A percentile compares a stretch with the other conserved stretches of the same genome.
Conservation (phyloP, 306 rosid species). For the Ammopiptanthus mongolicus region DNA sequence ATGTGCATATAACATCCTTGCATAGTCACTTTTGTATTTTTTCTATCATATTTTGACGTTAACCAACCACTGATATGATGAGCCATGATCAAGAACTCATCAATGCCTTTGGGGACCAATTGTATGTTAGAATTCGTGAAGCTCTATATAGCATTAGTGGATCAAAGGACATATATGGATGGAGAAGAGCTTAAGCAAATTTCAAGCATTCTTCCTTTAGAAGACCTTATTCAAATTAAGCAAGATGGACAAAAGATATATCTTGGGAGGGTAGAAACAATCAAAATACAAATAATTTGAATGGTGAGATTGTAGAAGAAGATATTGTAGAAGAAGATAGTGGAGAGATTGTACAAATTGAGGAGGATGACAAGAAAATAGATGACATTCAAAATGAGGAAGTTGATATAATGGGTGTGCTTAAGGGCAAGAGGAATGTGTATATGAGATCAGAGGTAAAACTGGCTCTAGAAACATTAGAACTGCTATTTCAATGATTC, state of each 20-base stretch:
- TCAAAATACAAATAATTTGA: constrained; percentile 19
- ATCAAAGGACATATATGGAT: constrained; percentile 25
- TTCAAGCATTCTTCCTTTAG: constrained; percentile 20
- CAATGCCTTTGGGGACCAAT: constrained; percentile 52
- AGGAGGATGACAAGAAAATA: constrained; percentile 22
- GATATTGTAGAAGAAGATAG: constrained; percentile 43
- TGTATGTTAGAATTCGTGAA: constrained; percentile 56
- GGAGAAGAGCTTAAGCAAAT: constrained; percentile 23
- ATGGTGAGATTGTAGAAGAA: background rate
- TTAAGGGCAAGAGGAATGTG: constrained; percentile 31
- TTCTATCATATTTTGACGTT: background rate
- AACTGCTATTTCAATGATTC: constrained; percentile 55
- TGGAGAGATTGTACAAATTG: constrained; percentile 31
- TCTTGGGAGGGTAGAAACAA: constrained; percentile 24
- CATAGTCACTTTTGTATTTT: background rate
- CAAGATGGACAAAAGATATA: constrained; percentile 16
- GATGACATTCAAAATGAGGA: constrained; percentile 14
- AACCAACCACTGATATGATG: constrained; percentile 23
- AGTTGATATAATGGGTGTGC: constrained; percentile 12
- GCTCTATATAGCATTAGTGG: constrained; percentile 27
- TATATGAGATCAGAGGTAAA: constrained; percentile 59
- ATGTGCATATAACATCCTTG: background rate
- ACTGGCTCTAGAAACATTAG: constrained; percentile 73
- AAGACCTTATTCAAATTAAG: constrained; percentile 22
- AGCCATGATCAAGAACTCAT: constrained; percentile 48